Evolutionary conservation across 495 filamentous ascomycete species (phyloP), one percentile per base, ranked within the genome.

Genomic region (Parachaetomium inaequale): DNA sequence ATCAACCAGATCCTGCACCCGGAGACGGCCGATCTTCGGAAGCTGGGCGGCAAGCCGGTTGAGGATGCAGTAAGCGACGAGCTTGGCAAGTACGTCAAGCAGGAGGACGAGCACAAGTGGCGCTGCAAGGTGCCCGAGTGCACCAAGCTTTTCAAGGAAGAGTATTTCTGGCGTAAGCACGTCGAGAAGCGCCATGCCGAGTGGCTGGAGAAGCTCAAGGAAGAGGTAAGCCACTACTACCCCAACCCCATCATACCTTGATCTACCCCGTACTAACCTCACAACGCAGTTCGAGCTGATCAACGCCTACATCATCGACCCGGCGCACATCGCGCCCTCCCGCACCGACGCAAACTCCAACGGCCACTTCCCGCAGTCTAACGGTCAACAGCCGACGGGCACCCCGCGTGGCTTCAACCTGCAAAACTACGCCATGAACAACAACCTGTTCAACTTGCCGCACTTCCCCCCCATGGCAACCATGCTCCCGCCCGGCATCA

Each of bases 331-430:
- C 71, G 88, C 92, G 50, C 90, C 95, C 14, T 91, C 92, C 1
- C 85, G 91, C 23, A 93, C 92, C 21, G 96, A 99, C 73, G 88
- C 94, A n/a, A 97, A 96, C 70, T 93, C 89, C 75, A 98, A 98
- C 66, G 93, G 93, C 2, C 94, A 98, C 74, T 96, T 96, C 79
- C 91, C 92, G 0, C 81, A 88, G 32, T 71, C 76, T n/a, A 84
- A 87, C 67, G 87, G 87, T 51, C 86, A 91, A 62, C 78, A 81
- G 43, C 84, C 87, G 26, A 81, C 87, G n/a, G 93, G 93, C 19
- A 94, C 94, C 4, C 93, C 94, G 28, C 89, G 94, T 43, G 92
- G 91, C 4, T 98, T 98, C 79, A 92, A 89, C 63, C 82, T 97
- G 7, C 79, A 87, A n/a, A 85, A 85, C 63, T 83, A 82, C 36